phyloP scores from a whole-genome alignment of 495 filamentous ascomycete genomes.

The Evansstolkia leycettana region DNA sequence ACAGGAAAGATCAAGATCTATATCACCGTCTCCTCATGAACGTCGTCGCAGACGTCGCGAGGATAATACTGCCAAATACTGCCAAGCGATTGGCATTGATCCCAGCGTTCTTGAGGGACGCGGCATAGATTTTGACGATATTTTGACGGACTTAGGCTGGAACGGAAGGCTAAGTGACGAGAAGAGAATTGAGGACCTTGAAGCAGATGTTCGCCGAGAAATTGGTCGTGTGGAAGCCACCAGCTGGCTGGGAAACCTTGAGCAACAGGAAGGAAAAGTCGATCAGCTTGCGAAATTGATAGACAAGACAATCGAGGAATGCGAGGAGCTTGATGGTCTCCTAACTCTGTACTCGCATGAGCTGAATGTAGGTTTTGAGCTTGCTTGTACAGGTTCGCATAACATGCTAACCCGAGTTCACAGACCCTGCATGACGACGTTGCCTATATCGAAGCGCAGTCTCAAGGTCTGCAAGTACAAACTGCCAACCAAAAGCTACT shows the following conservation, averaged over 20 bases:
- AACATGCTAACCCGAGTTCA: slow-evolving; percentile 20
- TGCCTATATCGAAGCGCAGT: slow-evolving; percentile 91
- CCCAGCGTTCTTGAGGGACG: slow-evolving; percentile 53
- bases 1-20: slow-evolving; percentile 18
- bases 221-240: slow-evolving; percentile 82
- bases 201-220: slow-evolving; percentile 74
- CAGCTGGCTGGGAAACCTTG: slow-evolving; percentile 79
- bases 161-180: slow-evolving; percentile 58
- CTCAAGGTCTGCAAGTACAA: slow-evolving; percentile 91
- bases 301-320: slow-evolving; percentile 80
- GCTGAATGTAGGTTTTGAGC: slow-evolving; percentile 55
- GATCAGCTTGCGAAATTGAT: slow-evolving; percentile 72
- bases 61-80: slow-evolving; percentile 67
- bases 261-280: slow-evolving; percentile 81
- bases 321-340: slow-evolving; percentile 87
- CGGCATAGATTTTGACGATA: slow-evolving; percentile 60
- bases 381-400: background rate
- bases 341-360: slow-evolving; percentile 91
- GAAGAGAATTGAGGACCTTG: slow-evolving; percentile 68
- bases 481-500: slow-evolving; percentile 94
- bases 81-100: slow-evolving; percentile 65
- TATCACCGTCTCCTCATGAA: slow-evolving; percentile 29
- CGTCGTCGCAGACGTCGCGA: slow-evolving; percentile 50
- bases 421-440: slow-evolving; percentile 93
- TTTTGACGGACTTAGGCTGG: slow-evolving; percentile 85